Base-by-base conservation (phyloP, 1,139 yeast genomes). In the Tardiomyces blankii region DNA sequence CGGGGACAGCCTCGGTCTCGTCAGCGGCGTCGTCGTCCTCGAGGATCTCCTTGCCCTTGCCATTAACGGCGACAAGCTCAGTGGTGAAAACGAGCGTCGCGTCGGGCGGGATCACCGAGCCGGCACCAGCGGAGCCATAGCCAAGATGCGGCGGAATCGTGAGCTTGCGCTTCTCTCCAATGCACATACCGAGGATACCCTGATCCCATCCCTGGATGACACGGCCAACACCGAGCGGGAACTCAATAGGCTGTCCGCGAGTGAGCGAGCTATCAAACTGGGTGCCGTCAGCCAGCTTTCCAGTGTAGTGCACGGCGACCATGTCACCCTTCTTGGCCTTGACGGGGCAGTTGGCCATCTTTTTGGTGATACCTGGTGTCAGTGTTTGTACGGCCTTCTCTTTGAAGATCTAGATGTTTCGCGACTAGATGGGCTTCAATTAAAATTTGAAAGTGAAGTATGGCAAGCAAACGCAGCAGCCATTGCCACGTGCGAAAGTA, bases 201-300 rank as follows among this genome's bases (percentile, higher is more conserved):
- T 82, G 78, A 53, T 87, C 95, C 95, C 95, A 87, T 51, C 95
- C 95, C 54, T 72, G 63, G 59, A 87, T 86, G 42, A 87, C 95
- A 59, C 76, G 81, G 18, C 91, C 89, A 33, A 68, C 66, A 42
- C 96, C 96, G 47, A 87, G 67, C 33, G 67, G 69, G 64, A 87
- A 86, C 42, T 73, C 66, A 54, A 87, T 69, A 46, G 96, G 95
- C 33, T 66, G 60, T 30, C 77, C 78, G 59, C 94, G 74, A 41
- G 67, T 64, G 50, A 71, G 69, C 6, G 93, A 83, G n/a, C 85
- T 75, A 63, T 86, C 96, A 57, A 86, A 86, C 23, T 74, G 77
- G 27, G 77, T 70, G 7, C 88, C 91, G 59, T 79, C 81, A 48
- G 69, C 77, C 49, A 86, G 72, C 43, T 65, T 68, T 27, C 95